These are phyloP conservation scores for Cercospora sp. DNA, from an alignment of 2,329 filamentous ascomycete species.

Conservation along the genomic window DNA sequence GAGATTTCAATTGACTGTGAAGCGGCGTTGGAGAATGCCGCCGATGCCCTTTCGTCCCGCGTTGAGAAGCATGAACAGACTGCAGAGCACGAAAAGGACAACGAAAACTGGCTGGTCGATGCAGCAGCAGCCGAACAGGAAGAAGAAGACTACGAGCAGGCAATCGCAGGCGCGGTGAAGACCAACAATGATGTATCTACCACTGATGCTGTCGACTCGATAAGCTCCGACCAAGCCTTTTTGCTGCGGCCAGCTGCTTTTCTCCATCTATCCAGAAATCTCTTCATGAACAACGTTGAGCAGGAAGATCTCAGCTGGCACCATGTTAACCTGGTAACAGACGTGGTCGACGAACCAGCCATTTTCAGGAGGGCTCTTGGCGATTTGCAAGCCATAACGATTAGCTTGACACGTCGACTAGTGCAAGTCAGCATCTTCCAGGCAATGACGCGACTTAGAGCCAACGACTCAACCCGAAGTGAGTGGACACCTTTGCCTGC, in stretches of 20 bases:
- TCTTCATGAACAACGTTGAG: constrained; percentile 72
- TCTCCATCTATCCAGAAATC: constrained; percentile 61
- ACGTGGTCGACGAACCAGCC: constrained; percentile 59
- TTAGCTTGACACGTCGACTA: constrained; percentile 69
- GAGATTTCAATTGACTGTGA: constrained; percentile 70
- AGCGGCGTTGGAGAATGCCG: constrained; percentile 65
- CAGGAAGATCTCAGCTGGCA: constrained; percentile 68
- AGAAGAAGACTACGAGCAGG: constrained; percentile 2
- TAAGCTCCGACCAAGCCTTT: constrained; percentile 35
- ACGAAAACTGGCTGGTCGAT: constrained; percentile 65
- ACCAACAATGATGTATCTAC: constrained; percentile 4
- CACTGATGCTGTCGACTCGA: neutral
- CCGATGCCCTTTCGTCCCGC: constrained; percentile 63
- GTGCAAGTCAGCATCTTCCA: constrained; percentile 69
- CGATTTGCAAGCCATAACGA: constrained; percentile 68
- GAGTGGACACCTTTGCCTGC: constrained; percentile 28
- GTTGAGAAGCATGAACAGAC: constrained; percentile 65
- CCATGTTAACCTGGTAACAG: constrained; percentile 47
- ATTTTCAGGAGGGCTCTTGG: constrained; percentile 73
- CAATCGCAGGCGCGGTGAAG: neutral
- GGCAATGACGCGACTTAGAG: constrained; percentile 66
- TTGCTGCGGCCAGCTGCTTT: constrained; percentile 63
- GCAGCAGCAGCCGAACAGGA: constrained; percentile 41
- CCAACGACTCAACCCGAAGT: constrained; percentile 39
- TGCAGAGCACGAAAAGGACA: constrained; percentile 62